These are phyloP conservation scores for Mallotus repandus DNA, from an alignment of 441 rosid species.

Conservation along the genomic window DNA sequence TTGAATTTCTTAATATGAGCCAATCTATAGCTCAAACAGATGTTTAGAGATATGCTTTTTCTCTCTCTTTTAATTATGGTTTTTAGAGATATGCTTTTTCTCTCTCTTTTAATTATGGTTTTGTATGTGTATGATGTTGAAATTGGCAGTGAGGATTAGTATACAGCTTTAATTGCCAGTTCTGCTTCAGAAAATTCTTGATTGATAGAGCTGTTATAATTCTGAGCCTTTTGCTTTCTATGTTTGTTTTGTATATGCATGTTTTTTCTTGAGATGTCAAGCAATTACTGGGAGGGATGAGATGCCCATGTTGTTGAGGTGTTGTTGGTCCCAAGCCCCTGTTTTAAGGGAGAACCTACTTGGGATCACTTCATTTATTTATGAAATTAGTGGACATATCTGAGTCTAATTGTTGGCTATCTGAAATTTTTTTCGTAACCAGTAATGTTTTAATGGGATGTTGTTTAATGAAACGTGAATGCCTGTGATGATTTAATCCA, in stretches of 20 bases:
- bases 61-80: no score
- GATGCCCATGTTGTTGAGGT: constrained; percentile 28
- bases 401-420: neutral
- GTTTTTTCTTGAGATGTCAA: neutral
- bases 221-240: constrained; percentile 42
- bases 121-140: neutral
- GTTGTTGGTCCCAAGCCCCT: constrained; percentile 24
- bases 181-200: constrained; percentile 96
- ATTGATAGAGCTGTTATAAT: constrained; percentile 67
- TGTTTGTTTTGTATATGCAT: neutral
- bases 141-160: constrained; percentile 57
- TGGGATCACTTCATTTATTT: constrained; percentile 16
- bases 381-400: constrained; percentile 18
- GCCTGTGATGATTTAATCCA: constrained; percentile 46
- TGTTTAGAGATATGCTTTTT: no score
- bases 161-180: constrained; percentile 78
- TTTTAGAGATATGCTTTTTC: no score
- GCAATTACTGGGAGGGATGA: constrained; percentile 1
- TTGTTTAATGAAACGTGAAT: neutral
- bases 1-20: constrained; percentile 99
- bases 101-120: no score
- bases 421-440: neutral
- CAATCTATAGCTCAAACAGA: neutral
- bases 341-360: constrained; percentile 30
- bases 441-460: neutral